Base-by-base conservation (phyloP, 2,329 filamentous ascomycete genomes). In the Aspergillus terreus region DNA sequence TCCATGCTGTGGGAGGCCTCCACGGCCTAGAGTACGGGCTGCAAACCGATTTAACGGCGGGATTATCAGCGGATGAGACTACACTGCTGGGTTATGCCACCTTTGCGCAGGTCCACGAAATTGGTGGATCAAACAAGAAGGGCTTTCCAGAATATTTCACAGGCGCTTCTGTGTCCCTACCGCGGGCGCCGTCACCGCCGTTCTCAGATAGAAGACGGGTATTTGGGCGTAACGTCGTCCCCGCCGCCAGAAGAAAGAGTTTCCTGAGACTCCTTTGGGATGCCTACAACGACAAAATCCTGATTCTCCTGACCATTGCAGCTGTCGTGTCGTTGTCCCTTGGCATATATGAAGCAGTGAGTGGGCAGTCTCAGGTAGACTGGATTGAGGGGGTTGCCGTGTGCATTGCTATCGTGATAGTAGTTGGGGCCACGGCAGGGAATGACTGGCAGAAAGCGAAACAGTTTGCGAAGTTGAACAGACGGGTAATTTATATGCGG, bases 361-460 rank as follows among this genome's bases (percentile, higher is more conserved):
- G 79, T 49, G 66, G 76, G 2, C 63, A 74, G 2, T 69, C 81
- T 3, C 78, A 78, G 41, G 82, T 88, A 6, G 84, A 90, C 65
- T 91, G 87, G 87, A 83, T 90, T 10, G 87, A 91, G 68, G 87
- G 87, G 52, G 84, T 90, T 4, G 87, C 87, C 7, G 88, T 90
- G 52, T 84, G 89, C 43, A 79, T 85, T n/a, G 87, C 87, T 44
- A 88, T 90, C 51, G 61, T 83, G n/a, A 83, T 90, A 53, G 87
- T 91, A 40, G 84, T 90, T 2, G 67, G 85, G 25, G 87, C 88
- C 14, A 87, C 86, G 50, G 86, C 87, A 12, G 72, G 83, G 32
- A 90, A 88, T 57, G 87, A 91, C 63, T 90, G 83, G 78, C 87
- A 90, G 61, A 90, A 90, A 68, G 86, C 90, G 64, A 79, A 84